Conservation (phyloP, 2,329 filamentous ascomycete genomes). For the Neopestalotiopsis sp. region DNA sequence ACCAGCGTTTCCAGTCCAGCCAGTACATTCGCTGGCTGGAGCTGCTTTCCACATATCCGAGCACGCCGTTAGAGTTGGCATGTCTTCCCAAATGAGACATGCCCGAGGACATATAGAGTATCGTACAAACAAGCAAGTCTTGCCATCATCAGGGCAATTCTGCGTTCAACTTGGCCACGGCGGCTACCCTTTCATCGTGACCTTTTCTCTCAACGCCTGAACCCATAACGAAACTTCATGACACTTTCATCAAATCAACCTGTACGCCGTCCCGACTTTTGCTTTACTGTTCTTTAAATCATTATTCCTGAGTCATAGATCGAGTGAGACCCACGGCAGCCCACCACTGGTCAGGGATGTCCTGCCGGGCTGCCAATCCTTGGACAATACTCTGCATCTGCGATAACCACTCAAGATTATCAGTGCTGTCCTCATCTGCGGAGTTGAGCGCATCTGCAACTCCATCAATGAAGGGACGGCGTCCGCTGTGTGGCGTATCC, state of each 20-base stretch:
- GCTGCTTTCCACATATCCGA: background rate
- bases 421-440: constrained; percentile 42
- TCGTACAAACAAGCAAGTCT: background rate
- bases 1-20: background rate
- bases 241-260: constrained; percentile 5
- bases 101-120: background rate
- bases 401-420: constrained; percentile 48
- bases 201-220: constrained; percentile 13
- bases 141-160: background rate
- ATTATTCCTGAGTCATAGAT: constrained; percentile 49
- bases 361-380: constrained; percentile 70
- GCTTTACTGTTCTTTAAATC: constrained; percentile 33
- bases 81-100: background rate
- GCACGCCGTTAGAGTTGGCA: background rate
- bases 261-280: background rate
- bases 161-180: background rate
- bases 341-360: constrained; percentile 87
- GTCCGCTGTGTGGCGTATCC: constrained; percentile 19
- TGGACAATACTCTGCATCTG: constrained; percentile 77
- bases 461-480: constrained; percentile 50
- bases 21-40: background rate
- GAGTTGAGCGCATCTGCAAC: constrained; percentile 37
- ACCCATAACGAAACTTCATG: background rate
- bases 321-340: constrained; percentile 70
- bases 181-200: background rate